Conservation (phyloP, 2,329 filamentous ascomycete species). For the Ophiocordyceps unilateralis region DNA sequence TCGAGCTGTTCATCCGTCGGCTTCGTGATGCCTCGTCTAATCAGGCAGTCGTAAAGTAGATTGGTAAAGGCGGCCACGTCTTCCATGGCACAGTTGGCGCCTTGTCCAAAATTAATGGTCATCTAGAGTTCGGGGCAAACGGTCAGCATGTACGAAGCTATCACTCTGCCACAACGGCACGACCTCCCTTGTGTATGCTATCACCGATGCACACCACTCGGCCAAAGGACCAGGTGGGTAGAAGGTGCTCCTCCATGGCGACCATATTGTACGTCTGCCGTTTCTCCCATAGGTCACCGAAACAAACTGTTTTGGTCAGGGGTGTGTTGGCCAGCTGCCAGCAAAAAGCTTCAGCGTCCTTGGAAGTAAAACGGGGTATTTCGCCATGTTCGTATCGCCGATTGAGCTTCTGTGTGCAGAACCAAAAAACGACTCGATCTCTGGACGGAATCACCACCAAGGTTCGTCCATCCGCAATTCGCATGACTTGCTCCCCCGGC, state of each 20-base stretch:
- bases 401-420: background rate
- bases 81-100: slow-evolving; percentile 2
- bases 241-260: background rate
- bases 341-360: background rate
- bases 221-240: background rate
- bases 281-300: background rate
- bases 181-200: slow-evolving; percentile 1
- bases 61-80: slow-evolving; percentile 1
- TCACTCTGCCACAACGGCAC: no score
- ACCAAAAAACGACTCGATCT: slow-evolving; percentile 1
- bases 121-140: background rate
- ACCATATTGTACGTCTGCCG: slow-evolving; percentile 1
- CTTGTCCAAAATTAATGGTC: slow-evolving; percentile 1
- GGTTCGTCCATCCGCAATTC: background rate
- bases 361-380: background rate
- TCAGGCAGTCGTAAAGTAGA: background rate
- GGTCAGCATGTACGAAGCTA: background rate
- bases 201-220: slow-evolving; percentile 1
- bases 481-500: slow-evolving; percentile 3
- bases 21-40: background rate
- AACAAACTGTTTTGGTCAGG: background rate
- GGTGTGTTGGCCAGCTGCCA: background rate
- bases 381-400: background rate
- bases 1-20: background rate
- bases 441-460: background rate